These are phyloP conservation scores for Sinapis alba DNA, from an alignment of 441 rosid species.

Conservation along the genomic window DNA sequence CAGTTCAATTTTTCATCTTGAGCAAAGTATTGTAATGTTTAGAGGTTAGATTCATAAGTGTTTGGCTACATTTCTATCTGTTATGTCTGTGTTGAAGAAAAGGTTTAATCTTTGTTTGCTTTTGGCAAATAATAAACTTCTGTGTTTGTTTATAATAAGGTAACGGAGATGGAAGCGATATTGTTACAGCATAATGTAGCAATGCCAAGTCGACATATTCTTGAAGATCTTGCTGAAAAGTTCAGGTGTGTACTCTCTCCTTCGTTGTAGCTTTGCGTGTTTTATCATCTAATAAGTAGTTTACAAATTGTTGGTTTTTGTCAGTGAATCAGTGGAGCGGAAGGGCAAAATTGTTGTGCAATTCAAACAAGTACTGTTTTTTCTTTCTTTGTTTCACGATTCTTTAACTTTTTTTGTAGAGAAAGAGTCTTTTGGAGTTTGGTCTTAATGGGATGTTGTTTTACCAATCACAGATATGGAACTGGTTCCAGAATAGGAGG, in stretches of 20 bases:
- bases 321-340: slow-evolving; percentile 78
- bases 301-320: slow-evolving; percentile 22
- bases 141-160: slow-evolving; percentile 52
- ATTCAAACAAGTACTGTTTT: slow-evolving; percentile 79
- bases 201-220: slow-evolving; percentile 81
- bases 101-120: slow-evolving; percentile 20
- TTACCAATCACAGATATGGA: slow-evolving; percentile 70
- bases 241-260: slow-evolving; percentile 60
- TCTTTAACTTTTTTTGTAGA: slow-evolving; percentile 1
- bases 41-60: not conserved
- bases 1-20: no score
- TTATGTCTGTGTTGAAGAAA: not conserved
- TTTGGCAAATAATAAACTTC: slow-evolving; percentile 18
- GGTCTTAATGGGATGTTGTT: not conserved
- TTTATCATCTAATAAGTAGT: not conserved
- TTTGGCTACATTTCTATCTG: not conserved
- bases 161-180: slow-evolving; percentile 87
- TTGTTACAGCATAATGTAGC: slow-evolving; percentile 75
- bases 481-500: slow-evolving; percentile 98
- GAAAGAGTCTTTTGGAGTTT: not conserved
- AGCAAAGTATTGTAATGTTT: not conserved
- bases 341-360: slow-evolving; percentile 87
- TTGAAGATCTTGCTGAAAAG: slow-evolving; percentile 78
- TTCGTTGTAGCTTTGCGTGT: slow-evolving; percentile 22
- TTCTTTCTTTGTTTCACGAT: not conserved